Evolutionary conservation across 139 green algal genomes (phyloP).

Genomic region (Chlamydomonas sp.): DNA sequence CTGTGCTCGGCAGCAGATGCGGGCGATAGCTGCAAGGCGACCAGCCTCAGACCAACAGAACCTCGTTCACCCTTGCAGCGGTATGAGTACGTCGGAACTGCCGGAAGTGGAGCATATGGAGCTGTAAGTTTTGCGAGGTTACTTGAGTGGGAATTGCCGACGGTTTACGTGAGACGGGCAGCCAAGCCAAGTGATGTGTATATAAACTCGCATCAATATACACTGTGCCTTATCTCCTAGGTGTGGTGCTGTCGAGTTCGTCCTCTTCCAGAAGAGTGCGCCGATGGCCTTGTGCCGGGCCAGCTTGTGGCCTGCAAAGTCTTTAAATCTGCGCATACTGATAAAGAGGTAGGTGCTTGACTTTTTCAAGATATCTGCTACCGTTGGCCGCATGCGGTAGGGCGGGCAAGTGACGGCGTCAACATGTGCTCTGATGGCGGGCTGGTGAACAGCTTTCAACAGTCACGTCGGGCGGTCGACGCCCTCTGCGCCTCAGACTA

Average conservation of each 20-base stretch:
- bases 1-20: neutral
- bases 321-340: slow-evolving; percentile 6
- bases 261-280: neutral
- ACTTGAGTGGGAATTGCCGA: neutral
- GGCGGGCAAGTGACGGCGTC: no score
- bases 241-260: slow-evolving; percentile 27
- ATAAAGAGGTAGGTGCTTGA: slow-evolving; percentile 24
- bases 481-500: no score
- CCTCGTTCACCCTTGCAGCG: neutral
- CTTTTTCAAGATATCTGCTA: no score
- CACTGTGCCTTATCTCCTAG: neutral
- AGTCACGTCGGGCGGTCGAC: no score
- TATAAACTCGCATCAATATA: neutral
- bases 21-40: neutral
- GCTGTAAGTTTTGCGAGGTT: neutral
- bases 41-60: neutral
- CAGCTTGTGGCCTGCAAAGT: slow-evolving; percentile 32
- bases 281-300: neutral
- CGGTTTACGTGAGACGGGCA: neutral
- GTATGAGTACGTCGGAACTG: slow-evolving; percentile 24
- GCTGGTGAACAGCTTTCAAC: no score
- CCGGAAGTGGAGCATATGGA: slow-evolving; percentile 14
- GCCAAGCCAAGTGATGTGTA: no score
- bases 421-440: no score
- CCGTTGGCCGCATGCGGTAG: neutral